These are phyloP conservation scores for Trapa bicornis DNA, from an alignment of 345 rosid species.

Conservation along the genomic window DNA sequence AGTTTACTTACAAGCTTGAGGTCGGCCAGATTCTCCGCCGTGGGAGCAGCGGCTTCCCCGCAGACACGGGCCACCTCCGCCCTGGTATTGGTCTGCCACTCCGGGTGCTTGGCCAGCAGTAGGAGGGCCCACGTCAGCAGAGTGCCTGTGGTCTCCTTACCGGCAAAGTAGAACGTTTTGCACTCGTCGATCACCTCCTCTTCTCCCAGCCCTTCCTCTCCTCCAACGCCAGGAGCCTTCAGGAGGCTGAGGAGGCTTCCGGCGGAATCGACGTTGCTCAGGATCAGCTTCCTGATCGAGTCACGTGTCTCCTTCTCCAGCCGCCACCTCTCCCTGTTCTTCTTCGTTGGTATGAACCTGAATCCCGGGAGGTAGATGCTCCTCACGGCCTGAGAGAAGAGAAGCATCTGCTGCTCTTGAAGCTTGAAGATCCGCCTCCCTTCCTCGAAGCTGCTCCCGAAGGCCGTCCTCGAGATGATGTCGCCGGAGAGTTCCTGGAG, in stretches of 20 bases:
- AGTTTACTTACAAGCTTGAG: constrained; percentile 51
- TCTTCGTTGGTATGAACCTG: constrained; percentile 71
- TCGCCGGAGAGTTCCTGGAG: constrained; percentile 59
- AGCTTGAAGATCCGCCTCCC: constrained; percentile 54
- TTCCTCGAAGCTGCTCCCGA: constrained; percentile 73
- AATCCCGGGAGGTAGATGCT: constrained; percentile 68
- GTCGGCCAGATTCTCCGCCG: constrained; percentile 32
- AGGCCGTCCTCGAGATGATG: constrained; percentile 68
- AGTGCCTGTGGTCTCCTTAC: constrained; percentile 67
- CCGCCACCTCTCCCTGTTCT: constrained; percentile 67
- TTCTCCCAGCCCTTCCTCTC: constrained; percentile 43
- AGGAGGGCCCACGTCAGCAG: constrained; percentile 60
- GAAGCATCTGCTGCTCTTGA: constrained; percentile 59
- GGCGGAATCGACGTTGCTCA: constrained; percentile 10
- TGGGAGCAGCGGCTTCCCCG: constrained; percentile 19
- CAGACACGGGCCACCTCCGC: constrained; percentile 46
- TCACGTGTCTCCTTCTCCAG: constrained; percentile 55
- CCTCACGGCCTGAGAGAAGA: constrained; percentile 38
- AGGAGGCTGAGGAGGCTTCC: constrained; percentile 47
- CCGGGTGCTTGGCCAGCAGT: constrained; percentile 56
- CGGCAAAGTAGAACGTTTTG: constrained; percentile 83
- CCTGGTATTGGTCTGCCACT: constrained; percentile 69
- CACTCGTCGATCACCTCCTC: constrained; percentile 79
- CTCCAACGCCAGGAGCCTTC: constrained; percentile 15
- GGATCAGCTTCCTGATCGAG: constrained; percentile 37